Evolutionary conservation across 2,329 filamentous ascomycete species (phyloP).

Genomic region (Cladosporium sp.): DNA sequence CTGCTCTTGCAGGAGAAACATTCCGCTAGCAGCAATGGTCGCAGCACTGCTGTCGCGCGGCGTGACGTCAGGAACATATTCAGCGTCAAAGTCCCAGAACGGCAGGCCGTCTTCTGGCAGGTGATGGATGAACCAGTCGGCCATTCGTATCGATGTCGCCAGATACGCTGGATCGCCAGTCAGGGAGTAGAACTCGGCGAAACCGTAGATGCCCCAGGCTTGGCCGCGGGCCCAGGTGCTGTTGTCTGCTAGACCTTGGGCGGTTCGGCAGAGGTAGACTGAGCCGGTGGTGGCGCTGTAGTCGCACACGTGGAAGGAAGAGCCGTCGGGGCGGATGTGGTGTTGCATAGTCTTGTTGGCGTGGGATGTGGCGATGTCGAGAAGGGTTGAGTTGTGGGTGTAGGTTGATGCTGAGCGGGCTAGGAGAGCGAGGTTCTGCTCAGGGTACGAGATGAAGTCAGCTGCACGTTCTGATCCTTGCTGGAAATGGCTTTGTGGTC

Average conservation of each 20-base stretch:
- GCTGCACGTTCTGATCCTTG: not conserved
- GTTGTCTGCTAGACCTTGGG: conserved; percentile 17
- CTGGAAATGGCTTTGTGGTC: not conserved
- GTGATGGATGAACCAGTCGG: conserved; percentile 17
- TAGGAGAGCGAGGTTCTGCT: conserved; percentile 16
- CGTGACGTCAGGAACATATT: conserved; percentile 13
- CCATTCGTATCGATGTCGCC: conserved; percentile 11
- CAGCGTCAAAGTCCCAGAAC: conserved; percentile 19
- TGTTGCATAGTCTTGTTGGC: conserved; percentile 16
- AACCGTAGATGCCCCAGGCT: conserved; percentile 19
- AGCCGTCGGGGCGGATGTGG: conserved; percentile 17
- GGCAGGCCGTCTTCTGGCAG: conserved; percentile 17
- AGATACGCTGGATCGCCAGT: conserved; percentile 12
- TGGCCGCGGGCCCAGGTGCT: conserved; percentile 20
- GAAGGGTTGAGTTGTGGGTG: conserved; percentile 13
- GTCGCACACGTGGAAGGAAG: conserved; percentile 17
- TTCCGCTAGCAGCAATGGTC: conserved; percentile 15
- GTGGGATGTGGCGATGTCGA: conserved; percentile 15
- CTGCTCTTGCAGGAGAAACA: conserved; percentile 16
- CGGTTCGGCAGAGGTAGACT: conserved; percentile 19
- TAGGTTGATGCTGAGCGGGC: conserved; percentile 14
- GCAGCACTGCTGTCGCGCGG: conserved; percentile 18
- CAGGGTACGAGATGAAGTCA: not conserved
- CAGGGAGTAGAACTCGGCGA: conserved; percentile 17
- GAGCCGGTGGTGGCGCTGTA: conserved; percentile 15